Evolutionary conservation across 2,329 filamentous ascomycete genomes (phyloP).

Genomic region (Alternaria sp.): DNA sequence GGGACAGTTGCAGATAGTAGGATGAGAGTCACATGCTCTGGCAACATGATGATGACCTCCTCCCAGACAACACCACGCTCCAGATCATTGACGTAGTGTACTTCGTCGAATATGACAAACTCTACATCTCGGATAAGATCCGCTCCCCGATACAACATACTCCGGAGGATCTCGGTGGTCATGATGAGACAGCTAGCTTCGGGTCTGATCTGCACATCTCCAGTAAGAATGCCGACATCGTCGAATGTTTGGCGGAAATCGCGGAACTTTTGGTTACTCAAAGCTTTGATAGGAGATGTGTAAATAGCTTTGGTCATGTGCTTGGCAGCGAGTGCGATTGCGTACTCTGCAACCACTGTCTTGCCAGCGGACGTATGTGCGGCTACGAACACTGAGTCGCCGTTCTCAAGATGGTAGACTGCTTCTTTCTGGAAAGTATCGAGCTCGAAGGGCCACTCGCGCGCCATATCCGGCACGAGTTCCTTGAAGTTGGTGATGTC

Average conservation of each 20-base stretch:
- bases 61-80: constrained; percentile 99
- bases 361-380: constrained; percentile 98
- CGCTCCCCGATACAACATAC: constrained; percentile 96
- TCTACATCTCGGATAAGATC: constrained; percentile 97
- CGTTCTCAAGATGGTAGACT: constrained; percentile 94
- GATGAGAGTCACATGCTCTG: constrained; percentile 95
- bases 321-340: constrained; percentile 93
- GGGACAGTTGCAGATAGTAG: constrained; percentile 95
- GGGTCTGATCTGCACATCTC: constrained; percentile 96
- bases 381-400: constrained; percentile 97
- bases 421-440: constrained; percentile 99
- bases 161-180: constrained; percentile 97
- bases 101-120: constrained; percentile 98
- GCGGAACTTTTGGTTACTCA: constrained; percentile 98
- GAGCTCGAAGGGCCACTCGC: constrained; percentile 95
- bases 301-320: constrained; percentile 99
- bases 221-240: constrained; percentile 95
- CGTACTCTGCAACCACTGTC: constrained; percentile 97
- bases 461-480: constrained; percentile 94
- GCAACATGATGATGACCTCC: constrained; percentile 99
- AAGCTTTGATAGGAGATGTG: constrained; percentile 96
- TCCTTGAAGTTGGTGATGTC: constrained; percentile 95
- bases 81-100: constrained; percentile 97
- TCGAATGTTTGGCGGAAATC: constrained; percentile 92
- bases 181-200: constrained; percentile 99